Percentiles rank a stretch among this genome's conserved stretches.
Conservation (phyloP, 805 yeast genomes). For the Hanseniaspora hatyaiensis region DNA sequence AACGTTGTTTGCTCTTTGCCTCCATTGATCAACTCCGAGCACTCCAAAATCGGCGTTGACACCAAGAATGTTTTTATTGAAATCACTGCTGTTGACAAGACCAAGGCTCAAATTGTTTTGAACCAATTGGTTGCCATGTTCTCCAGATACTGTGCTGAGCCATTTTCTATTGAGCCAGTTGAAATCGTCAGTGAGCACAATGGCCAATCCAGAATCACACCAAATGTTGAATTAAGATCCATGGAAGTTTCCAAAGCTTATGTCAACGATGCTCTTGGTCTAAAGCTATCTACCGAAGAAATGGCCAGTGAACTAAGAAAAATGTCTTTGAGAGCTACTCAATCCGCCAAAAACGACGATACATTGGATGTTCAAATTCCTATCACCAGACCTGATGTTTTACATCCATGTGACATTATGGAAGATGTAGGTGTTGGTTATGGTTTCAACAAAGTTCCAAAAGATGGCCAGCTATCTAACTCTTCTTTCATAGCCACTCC, state of each 20-base stretch:
- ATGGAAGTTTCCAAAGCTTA: conserved; percentile 68
- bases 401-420: conserved; percentile 96
- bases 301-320: conserved; percentile 57
- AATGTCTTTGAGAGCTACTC: conserved; percentile 66
- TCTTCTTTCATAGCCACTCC: conserved; percentile 73
- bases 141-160: conserved; percentile 68
- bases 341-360: conserved; percentile 37
- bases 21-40: conserved; percentile 90
- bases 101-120: conserved; percentile 86
- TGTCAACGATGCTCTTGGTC: conserved; percentile 88
- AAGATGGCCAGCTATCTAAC: conserved; percentile 64
- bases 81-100: conserved; percentile 86
- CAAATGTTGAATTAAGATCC: conserved; percentile 54
- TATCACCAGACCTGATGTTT: conserved; percentile 86
- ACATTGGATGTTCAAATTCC: conserved; percentile 54
- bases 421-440: conserved; percentile 96
- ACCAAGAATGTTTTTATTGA: conserved; percentile 87
- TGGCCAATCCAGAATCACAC: conserved; percentile 60
- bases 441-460: conserved; percentile 80
- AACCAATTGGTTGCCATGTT: conserved; percentile 93
- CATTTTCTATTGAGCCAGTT: conserved; percentile 84
- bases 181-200: conserved; percentile 74
- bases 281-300: conserved; percentile 55
- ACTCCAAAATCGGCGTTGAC: conserved; percentile 71
- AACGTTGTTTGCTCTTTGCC: conserved; percentile 83